Percentiles rank a stretch among this genome's conserved stretches.
These are phyloP conservation scores for Papiliotrema flavescens DNA, from an alignment of 1,284 basidiomycete genomes.

Conservation along the genomic window DNA sequence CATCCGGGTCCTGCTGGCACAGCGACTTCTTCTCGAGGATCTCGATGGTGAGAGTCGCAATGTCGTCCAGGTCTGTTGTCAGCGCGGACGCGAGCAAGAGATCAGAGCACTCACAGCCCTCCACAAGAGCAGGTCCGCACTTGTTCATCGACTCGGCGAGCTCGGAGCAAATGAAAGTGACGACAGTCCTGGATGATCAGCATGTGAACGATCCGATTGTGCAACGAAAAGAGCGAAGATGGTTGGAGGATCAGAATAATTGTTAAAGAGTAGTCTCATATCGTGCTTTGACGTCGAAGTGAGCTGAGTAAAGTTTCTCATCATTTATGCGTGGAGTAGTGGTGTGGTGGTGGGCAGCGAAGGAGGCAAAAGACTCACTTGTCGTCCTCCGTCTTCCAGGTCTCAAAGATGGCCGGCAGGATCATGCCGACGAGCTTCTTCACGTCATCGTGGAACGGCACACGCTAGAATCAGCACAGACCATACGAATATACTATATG, in stretches of 20 bases:
- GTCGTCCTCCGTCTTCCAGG: constrained; percentile 94
- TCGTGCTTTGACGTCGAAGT: constrained; percentile 64
- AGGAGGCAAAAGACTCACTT: constrained; percentile 66
- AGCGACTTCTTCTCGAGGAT: constrained; percentile 88
- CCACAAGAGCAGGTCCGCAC: constrained; percentile 78
- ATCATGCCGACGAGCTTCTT: constrained; percentile 76
- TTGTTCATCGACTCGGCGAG: constrained; percentile 88
- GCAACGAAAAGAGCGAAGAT: constrained; percentile 5
- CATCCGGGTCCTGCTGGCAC: constrained; percentile 95
- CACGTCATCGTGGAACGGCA: constrained; percentile 70
- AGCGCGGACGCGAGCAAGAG: constrained; percentile 2
- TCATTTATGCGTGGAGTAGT: constrained; percentile 47
- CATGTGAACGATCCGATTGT: neutral
- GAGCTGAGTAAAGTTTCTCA: constrained; percentile 78
- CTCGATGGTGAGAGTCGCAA: constrained; percentile 73
- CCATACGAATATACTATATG: neutral
- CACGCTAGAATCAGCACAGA: constrained; percentile 15
- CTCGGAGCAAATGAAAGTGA: constrained; percentile 77
- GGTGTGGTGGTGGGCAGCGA: neutral
- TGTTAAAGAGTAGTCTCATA: constrained; percentile 57
- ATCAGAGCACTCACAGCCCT: constrained; percentile 52
- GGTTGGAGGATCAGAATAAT: constrained; percentile 37
- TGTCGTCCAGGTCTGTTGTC: constrained; percentile 66
- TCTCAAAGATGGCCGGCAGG: constrained; percentile 73
- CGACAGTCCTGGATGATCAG: constrained; percentile 68